Base-by-base conservation (phyloP, 2,329 filamentous ascomycete genomes). In the Colletotrichum euphorbiae region DNA sequence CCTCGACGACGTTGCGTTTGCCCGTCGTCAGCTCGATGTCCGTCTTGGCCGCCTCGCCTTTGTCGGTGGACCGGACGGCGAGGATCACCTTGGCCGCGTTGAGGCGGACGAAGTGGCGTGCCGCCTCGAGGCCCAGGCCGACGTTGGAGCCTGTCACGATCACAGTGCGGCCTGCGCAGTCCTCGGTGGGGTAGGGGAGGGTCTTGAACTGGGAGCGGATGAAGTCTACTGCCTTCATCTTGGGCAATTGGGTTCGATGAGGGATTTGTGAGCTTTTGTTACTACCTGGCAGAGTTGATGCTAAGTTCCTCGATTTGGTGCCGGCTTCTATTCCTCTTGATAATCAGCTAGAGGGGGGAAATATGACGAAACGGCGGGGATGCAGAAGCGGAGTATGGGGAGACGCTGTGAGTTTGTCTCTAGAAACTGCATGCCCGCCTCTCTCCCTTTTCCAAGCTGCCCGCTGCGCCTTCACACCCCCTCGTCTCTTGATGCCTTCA, bases 91-190 rank as follows among this genome's bases (percentile, higher is more conserved):
- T 79, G 19, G 73, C 70, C 6, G 80, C 81, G 3, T 77, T 74
- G 28, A 84, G 77, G 5, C 74, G 75, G 9, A 77, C 74, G 64
- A 83, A 78, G 61, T 83, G 80, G 4, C 78, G 76, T 12, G 78
- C 78, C 38, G 80, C 79, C 68, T 83, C 82, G 17, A 78, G 75
- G 4, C 82, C 82, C 2, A 84, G 73, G 11, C 81, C 80, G 31
- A 71, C 72, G 55, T 83, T 84, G 52, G 78, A 76, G n/a, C 82
- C 82, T 0, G 81, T 84, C 40, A 85, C 72, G 24, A 84, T 77
- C 43, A 82, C 67, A 2, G 73, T 77, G 62, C 79, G 76, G 12
- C 76, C 78, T 6, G 75, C 72, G 69, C 76, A 79, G 68, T 80
- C 72, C 61, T 75, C 69, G 6, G 66, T 62, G 13, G 79, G 77